Percentiles rank a stretch among this genome's conserved stretches.
These are phyloP conservation scores for Rauvolfia tetraphylla DNA, from an alignment of 257 asterid species.

Conservation along the genomic window DNA sequence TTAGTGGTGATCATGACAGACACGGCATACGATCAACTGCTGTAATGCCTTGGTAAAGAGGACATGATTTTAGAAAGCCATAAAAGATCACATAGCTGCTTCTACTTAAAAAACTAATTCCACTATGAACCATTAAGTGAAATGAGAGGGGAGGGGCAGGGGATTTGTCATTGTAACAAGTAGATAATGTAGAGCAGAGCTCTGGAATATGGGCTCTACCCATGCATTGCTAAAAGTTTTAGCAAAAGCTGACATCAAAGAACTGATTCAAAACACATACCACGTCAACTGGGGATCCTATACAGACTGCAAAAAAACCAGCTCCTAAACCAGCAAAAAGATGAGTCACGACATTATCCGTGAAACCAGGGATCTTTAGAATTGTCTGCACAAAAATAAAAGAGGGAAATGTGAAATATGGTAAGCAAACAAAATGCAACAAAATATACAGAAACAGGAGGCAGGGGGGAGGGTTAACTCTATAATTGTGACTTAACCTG, in stretches of 20 bases:
- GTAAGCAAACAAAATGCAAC: constrained; percentile 16
- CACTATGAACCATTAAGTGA: not conserved
- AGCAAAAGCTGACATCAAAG: not conserved
- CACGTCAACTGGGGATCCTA: constrained; percentile 99
- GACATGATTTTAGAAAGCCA: not conserved
- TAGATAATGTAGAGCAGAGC: not conserved
- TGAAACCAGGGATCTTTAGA: constrained; percentile 90
- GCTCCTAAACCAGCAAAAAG: constrained; percentile 92
- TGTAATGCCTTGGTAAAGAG: not conserved
- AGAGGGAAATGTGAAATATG: not conserved
- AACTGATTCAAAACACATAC: constrained; percentile 32
- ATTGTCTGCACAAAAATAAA: constrained; percentile 48
- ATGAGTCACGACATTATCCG: constrained; percentile 90
- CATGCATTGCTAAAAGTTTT: not conserved
- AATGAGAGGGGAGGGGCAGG: too few relatives aligned
- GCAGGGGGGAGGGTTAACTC: not conserved
- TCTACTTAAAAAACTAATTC: not conserved
- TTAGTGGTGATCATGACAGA: not conserved
- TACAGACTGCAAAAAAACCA: constrained; percentile 95
- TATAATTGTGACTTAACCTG: constrained; percentile 42
- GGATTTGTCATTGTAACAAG: not conserved
- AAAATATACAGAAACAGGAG: not conserved
- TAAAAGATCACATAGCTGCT: not conserved
- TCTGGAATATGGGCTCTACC: not conserved
- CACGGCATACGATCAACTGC: not conserved